These are phyloP conservation scores for Erodium maritimum DNA, from an alignment of 345 rosid genomes.

Conservation along the genomic window DNA sequence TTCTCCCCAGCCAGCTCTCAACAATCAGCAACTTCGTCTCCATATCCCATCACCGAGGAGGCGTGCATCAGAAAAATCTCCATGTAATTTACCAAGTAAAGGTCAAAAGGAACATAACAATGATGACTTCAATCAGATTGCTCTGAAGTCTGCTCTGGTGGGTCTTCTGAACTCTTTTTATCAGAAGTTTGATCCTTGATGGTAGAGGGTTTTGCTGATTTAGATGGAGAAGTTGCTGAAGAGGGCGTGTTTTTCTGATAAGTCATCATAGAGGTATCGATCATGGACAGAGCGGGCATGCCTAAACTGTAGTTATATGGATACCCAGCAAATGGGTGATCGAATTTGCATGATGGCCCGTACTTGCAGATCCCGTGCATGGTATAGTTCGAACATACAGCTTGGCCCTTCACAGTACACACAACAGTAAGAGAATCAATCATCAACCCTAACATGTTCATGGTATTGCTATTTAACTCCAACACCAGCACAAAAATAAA, in stretches of 20 bases:
- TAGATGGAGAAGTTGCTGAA: constrained; percentile 14
- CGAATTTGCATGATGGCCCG: constrained; percentile 63
- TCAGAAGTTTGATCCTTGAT: constrained; percentile 17
- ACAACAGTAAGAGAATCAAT: constrained; percentile 5
- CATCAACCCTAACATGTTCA: background rate
- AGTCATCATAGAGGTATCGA: constrained; percentile 32
- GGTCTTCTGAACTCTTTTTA: constrained; percentile 24
- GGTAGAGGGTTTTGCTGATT: constrained; percentile 21
- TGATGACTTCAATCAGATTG: constrained; percentile 11
- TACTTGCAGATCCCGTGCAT: constrained; percentile 57
- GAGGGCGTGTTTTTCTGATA: constrained; percentile 23
- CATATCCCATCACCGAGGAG: background rate
- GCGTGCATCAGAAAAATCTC: background rate
- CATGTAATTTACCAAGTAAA: background rate
- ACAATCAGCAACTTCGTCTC: background rate
- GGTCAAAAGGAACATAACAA: background rate
- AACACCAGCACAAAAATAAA: background rate
- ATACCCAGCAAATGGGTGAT: constrained; percentile 48
- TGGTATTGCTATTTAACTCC: background rate
- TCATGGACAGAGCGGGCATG: constrained; percentile 26
- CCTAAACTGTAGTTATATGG: constrained; percentile 28
- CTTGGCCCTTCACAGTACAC: constrained; percentile 59
- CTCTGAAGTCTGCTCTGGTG: constrained; percentile 10
- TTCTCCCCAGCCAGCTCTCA: background rate
- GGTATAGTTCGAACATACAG: constrained; percentile 49